These are phyloP conservation scores for Erysiphe pulchra DNA, from an alignment of 2,329 filamentous ascomycete genomes.

Conservation along the genomic window DNA sequence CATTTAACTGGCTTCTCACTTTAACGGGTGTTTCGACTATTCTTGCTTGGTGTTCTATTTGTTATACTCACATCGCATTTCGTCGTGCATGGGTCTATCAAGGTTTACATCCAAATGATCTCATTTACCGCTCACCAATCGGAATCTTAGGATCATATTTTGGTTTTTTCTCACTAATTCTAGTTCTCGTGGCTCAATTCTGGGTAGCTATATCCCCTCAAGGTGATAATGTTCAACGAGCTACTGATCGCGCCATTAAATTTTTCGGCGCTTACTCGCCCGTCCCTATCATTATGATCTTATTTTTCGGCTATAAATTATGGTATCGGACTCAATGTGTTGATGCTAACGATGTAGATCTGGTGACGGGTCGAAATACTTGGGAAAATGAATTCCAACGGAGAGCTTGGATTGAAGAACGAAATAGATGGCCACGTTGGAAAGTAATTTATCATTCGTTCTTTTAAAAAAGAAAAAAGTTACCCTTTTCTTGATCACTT, in stretches of 20 bases:
- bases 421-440: constrained; percentile 44
- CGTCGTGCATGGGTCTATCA: constrained; percentile 46
- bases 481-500: too few relatives aligned
- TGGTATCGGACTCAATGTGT: constrained; percentile 45
- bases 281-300: constrained; percentile 37
- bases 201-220: constrained; percentile 64
- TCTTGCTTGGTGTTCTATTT: constrained; percentile 67
- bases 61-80: constrained; percentile 74
- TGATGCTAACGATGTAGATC: constrained; percentile 48
- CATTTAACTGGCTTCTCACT: constrained; percentile 60
- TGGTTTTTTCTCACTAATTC: constrained; percentile 28
- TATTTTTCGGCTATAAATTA: constrained; percentile 56
- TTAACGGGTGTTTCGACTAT: constrained; percentile 47
- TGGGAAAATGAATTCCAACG: constrained; percentile 55
- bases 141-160: constrained; percentile 36
- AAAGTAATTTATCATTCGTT: constrained; percentile 50
- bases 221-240: constrained; percentile 20
- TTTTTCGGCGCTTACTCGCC: constrained; percentile 56
- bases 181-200: constrained; percentile 23
- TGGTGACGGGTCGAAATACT: constrained; percentile 64
- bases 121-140: constrained; percentile 33
- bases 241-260: constrained; percentile 24
- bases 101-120: constrained; percentile 31
- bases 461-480: constrained; percentile 22
- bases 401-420: constrained; percentile 54